Evolutionary conservation across 345 rosid species (phyloP), one percentile per base, ranked within the genome.

Genomic region (Gossypium sturtianum): DNA sequence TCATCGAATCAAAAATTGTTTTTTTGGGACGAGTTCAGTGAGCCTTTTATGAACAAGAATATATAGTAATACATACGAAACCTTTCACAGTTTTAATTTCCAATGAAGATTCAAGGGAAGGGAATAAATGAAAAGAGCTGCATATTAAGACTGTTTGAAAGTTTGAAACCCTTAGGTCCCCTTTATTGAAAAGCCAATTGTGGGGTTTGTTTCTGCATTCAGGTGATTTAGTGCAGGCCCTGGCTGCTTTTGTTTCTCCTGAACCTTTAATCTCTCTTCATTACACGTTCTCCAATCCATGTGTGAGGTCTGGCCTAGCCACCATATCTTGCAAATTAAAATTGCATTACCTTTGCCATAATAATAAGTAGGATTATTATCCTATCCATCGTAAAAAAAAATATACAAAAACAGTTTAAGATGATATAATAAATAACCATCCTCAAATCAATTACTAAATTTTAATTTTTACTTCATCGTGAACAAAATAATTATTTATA

Each of bases 201-300:
- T 29, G 61, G 61, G 73, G 60, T 70, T 70, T 51, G 60, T 10
- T 29, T 70, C 73, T 27, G 56, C 60, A 34, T 70, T 70, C 73
- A 70, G 61, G 73, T 29, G 72, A n/a, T 29, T n/a, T 17, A 52
- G 17, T 52, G 60, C 59, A 49, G 58, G 13, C 58, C 58, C 44
- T 68, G 57, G 20, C 59, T 49, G 45, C 9, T 70, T 70, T 27
- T 70, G 27, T 23, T 29, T 70, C 43, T 11, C 29, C 27, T 69
- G 51, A 69, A 49, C 2, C 16, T 23, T 49, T 69, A 69, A 49
- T 16, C 13, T 51, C 58, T 27, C 22, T 56, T 19, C 41, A 59
- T 58, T 58, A 11, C 15, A 34, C 41, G 1, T 34, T 59, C 22
- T 7, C 27, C 7, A 66, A 22, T 47, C 69, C 27, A 17, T 22